phyloP scores from a whole-genome alignment of 75 land plant genomes.

The Pinus albicaulis region DNA sequence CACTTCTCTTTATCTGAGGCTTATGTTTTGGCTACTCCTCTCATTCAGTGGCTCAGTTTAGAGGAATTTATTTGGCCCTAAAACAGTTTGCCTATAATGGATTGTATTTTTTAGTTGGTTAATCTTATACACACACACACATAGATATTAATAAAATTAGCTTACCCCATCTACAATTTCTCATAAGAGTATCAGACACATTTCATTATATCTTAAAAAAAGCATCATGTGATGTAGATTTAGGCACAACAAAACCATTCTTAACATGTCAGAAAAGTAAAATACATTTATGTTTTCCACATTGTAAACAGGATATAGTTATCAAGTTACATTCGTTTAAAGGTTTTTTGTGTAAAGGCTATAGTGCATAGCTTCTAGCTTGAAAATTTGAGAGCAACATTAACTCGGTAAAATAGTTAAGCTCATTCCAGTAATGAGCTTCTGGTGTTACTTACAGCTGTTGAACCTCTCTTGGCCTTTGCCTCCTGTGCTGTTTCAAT shows the following conservation, averaged over 20 bases:
- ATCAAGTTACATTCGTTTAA: background rate
- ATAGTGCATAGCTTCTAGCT: background rate
- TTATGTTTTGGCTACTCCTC: no score
- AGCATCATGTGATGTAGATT: background rate
- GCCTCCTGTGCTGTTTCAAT: conserved; percentile 85
- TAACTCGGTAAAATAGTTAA: background rate
- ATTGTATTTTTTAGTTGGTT: no score
- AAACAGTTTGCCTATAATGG: no score
- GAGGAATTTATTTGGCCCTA: no score
- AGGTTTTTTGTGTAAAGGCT: background rate
- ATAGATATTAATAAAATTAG: no score
- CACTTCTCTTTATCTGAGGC: no score
- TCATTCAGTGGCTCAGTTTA: no score
- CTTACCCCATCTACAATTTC: no score
- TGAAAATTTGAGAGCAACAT: background rate
- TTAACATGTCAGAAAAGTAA: no score
- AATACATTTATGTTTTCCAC: background rate
- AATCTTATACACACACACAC: no score
- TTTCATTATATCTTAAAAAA: background rate
- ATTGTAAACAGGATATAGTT: background rate
- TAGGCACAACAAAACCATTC: no score
- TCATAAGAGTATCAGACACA: background rate
- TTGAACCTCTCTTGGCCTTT: conserved; percentile 67
- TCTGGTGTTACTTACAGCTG: conserved; percentile 61
- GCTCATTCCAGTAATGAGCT: background rate